Conservation (phyloP, 2,329 filamentous ascomycete species). For the Monilinia polystroma region DNA sequence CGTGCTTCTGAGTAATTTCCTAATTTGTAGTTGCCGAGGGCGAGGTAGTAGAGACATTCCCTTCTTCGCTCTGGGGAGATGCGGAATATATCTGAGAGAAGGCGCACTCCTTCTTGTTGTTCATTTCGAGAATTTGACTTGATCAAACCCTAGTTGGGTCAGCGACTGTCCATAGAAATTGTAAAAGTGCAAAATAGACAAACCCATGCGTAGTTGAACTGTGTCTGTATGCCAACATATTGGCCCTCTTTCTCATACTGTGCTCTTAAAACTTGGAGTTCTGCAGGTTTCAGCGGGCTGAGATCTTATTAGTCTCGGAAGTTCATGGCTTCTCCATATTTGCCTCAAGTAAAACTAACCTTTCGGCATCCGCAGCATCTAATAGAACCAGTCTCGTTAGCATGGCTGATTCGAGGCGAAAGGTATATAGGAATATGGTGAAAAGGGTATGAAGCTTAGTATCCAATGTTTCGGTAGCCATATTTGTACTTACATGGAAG, state of each 20-base stretch:
- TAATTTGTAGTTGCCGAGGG: constrained; percentile 95
- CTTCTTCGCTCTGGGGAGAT: constrained; percentile 86
- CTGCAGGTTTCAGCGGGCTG: constrained; percentile 84
- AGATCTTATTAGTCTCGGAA: constrained; percentile 28
- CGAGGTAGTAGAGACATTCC: constrained; percentile 98
- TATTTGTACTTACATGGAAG: constrained; percentile 42
- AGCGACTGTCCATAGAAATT: not conserved
- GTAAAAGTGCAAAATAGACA: constrained; percentile 30
- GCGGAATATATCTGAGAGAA: constrained; percentile 96
- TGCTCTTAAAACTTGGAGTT: constrained; percentile 86
- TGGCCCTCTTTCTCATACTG: constrained; percentile 98
- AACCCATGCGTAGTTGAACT: constrained; percentile 99
- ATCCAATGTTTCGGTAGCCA: constrained; percentile 31
- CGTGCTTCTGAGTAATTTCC: constrained; percentile 95
- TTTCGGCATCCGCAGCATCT: constrained; percentile 98
- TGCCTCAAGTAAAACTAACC: constrained; percentile 51
- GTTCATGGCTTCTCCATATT: not conserved
- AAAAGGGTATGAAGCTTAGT: constrained; percentile 34
- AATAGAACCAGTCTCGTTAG: constrained; percentile 39
- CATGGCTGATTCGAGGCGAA: constrained; percentile 34
- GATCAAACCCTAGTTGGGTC: constrained; percentile 75
- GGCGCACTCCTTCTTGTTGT: constrained; percentile 89
- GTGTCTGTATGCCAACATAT: constrained; percentile 95
- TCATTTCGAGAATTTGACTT: constrained; percentile 83
- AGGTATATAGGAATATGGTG: constrained; percentile 32